Evolutionary conservation across 768 basidiomycete species (phyloP).

Genomic region (Amanita rubescens): DNA sequence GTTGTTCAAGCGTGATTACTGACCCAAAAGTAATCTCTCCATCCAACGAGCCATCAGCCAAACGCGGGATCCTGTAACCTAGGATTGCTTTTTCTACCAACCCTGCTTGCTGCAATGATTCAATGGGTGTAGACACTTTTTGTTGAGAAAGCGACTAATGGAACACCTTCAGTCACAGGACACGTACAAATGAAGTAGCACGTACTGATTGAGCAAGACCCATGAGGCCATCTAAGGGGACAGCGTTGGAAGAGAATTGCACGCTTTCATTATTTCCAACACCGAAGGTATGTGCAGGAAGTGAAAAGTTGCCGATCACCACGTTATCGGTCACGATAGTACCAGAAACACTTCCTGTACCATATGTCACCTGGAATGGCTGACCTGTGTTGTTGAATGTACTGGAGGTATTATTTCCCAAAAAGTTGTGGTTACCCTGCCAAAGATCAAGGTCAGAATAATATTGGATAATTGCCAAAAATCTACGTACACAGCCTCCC

Average conservation of each 20-base stretch:
- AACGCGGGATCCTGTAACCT: slow-evolving; percentile 75
- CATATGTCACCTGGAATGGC: slow-evolving; percentile 59
- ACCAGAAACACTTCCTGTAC: slow-evolving; percentile 63
- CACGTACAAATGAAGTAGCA: slow-evolving; percentile 3
- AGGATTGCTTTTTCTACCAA: slow-evolving; percentile 49
- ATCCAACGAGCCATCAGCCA: slow-evolving; percentile 61
- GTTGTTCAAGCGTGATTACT: slow-evolving; percentile 5
- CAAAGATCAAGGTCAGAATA: neutral
- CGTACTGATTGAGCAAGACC: slow-evolving; percentile 66
- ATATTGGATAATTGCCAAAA: slow-evolving; percentile 3
- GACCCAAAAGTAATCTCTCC: slow-evolving; percentile 78
- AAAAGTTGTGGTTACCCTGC: slow-evolving; percentile 55
- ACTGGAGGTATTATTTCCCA: slow-evolving; percentile 54
- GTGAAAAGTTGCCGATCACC: slow-evolving; percentile 50
- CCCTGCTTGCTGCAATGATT: slow-evolving; percentile 28
- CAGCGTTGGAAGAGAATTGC: slow-evolving; percentile 46
- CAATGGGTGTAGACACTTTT: slow-evolving; percentile 57
- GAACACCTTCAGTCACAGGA: neutral
- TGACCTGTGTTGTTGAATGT: slow-evolving; percentile 47
- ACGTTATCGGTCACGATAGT: slow-evolving; percentile 57
- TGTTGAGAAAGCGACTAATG: slow-evolving; percentile 57
- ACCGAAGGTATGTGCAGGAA: slow-evolving; percentile 61
- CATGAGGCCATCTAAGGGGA: slow-evolving; percentile 69
- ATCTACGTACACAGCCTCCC: slow-evolving; percentile 31
- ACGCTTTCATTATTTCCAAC: slow-evolving; percentile 50